phyloP scores from a whole-genome alignment of 179 eudicot species.

The Pouteria campechiana region DNA sequence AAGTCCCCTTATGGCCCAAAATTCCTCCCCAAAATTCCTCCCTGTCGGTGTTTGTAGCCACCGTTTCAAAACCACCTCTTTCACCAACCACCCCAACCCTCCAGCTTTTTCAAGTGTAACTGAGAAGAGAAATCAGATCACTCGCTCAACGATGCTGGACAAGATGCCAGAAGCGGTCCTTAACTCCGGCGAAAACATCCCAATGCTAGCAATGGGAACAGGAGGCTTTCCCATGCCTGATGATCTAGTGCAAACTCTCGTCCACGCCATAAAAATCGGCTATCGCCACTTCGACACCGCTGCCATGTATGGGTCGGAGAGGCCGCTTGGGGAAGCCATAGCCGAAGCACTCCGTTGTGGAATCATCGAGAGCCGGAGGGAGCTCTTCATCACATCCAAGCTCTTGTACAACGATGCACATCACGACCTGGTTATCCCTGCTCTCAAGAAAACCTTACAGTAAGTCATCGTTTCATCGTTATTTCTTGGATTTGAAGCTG shows the following conservation, averaged over 20 bases:
- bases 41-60: too few species aligned
- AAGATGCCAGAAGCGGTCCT: too few species aligned
- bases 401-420: constrained; percentile 6
- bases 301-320: constrained; percentile 9
- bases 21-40: too few species aligned
- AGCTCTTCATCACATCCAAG: constrained; percentile 17
- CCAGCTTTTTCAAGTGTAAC: too few species aligned
- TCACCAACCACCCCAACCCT: too few species aligned
- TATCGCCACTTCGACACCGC: constrained; percentile 23
- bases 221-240: constrained; percentile 2
- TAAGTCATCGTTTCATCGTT: background rate
- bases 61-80: too few species aligned
- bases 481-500: too few species aligned
- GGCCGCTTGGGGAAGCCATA: constrained; percentile 13
- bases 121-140: too few species aligned
- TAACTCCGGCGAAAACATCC: constrained; percentile 1
- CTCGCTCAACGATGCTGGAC: too few species aligned
- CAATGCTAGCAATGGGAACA: constrained; percentile 10
- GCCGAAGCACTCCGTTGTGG: constrained; percentile 10
- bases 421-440: constrained; percentile 5
- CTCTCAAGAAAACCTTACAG: constrained; percentile 12
- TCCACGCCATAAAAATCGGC: constrained; percentile 11
- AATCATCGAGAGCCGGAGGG: constrained; percentile 9
- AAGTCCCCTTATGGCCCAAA: too few species aligned
- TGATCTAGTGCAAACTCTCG: background rate